A percentile compares a stretch with the other conserved stretches of the same genome.
phyloP scores from a whole-genome alignment of 371 early-diverging fungal genomes.

The Blyttiomyces sp. region DNA sequence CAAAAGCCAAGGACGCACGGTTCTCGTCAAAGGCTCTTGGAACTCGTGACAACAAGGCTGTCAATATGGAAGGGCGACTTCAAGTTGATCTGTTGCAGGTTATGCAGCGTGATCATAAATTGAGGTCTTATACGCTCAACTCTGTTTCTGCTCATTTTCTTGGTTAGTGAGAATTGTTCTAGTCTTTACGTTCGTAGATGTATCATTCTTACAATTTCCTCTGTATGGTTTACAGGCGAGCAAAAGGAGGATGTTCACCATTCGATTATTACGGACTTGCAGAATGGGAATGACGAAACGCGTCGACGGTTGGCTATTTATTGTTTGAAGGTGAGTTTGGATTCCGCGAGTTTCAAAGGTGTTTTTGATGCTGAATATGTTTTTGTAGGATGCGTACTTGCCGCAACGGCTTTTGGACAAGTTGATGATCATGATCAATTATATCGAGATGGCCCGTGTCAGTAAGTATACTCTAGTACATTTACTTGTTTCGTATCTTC shows the following conservation, averaged over 20 bases:
- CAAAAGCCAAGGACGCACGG: conserved; percentile 77
- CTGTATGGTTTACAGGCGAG: conserved; percentile 59
- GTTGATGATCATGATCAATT: conserved; percentile 96
- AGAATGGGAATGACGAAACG: conserved; percentile 94
- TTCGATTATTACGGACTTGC: conserved; percentile 95
- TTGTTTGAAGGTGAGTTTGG: conserved; percentile 77
- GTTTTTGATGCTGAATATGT: background rate
- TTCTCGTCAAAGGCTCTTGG: conserved; percentile 95
- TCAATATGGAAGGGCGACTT: conserved; percentile 93
- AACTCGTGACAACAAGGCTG: conserved; percentile 82
- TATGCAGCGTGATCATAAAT: conserved; percentile 96
- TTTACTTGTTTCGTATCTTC: conserved; percentile 70
- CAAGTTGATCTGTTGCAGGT: conserved; percentile 95
- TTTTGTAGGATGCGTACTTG: conserved; percentile 86
- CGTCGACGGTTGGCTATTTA: conserved; percentile 97
- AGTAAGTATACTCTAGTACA: conserved; percentile 71
- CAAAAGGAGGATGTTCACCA: conserved; percentile 99
- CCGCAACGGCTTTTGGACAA: conserved; percentile 96
- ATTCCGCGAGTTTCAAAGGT: no score
- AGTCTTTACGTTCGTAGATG: background rate
- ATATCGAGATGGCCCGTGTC: conserved; percentile 99
- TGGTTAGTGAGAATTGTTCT: conserved; percentile 41
- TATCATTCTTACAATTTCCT: background rate
- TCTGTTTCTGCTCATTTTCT: conserved; percentile 97
- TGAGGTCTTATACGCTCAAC: conserved; percentile 97